These are phyloP conservation scores for Fusarium luffae DNA, from an alignment of 2,329 filamentous ascomycete genomes.

Conservation along the genomic window DNA sequence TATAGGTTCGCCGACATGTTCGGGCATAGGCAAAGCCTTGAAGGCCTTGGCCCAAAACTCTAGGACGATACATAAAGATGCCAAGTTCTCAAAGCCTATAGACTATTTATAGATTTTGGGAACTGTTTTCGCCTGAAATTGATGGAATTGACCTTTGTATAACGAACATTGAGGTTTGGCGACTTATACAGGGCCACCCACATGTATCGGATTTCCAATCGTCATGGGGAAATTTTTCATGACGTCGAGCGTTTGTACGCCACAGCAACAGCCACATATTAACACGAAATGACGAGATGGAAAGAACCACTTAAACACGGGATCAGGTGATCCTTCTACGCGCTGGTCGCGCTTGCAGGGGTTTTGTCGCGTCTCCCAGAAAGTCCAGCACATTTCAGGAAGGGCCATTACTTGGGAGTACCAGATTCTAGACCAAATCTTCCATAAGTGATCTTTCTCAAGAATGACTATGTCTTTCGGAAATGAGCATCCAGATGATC, in stretches of 20 bases:
- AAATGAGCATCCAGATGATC: constrained; percentile 55
- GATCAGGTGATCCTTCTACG: constrained; percentile 57
- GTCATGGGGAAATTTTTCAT: constrained; percentile 41
- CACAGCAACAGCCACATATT: constrained; percentile 35
- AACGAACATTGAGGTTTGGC: constrained; percentile 22
- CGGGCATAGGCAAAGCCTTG: constrained; percentile 49
- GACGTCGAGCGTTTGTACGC: constrained; percentile 40
- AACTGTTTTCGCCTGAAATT: background rate
- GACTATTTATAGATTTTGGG: background rate
- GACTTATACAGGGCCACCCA: constrained; percentile 41
- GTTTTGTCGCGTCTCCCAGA: constrained; percentile 53
- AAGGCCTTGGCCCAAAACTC: constrained; percentile 52
- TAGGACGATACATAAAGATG: constrained; percentile 55
- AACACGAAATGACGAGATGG: background rate
- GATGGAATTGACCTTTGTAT: constrained; percentile 15
- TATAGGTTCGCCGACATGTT: constrained; percentile 54
- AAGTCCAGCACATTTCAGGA: constrained; percentile 14
- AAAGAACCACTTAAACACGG: constrained; percentile 38
- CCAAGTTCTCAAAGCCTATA: background rate
- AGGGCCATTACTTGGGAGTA: constrained; percentile 3
- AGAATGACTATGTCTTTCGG: constrained; percentile 27
- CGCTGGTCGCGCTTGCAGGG: constrained; percentile 48
- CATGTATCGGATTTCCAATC: constrained; percentile 42
- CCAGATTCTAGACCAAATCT: background rate
- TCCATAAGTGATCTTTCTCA: background rate